Conservation (phyloP, 1,284 basidiomycete species). For the Cutaneotrichosporon sp. region DNA sequence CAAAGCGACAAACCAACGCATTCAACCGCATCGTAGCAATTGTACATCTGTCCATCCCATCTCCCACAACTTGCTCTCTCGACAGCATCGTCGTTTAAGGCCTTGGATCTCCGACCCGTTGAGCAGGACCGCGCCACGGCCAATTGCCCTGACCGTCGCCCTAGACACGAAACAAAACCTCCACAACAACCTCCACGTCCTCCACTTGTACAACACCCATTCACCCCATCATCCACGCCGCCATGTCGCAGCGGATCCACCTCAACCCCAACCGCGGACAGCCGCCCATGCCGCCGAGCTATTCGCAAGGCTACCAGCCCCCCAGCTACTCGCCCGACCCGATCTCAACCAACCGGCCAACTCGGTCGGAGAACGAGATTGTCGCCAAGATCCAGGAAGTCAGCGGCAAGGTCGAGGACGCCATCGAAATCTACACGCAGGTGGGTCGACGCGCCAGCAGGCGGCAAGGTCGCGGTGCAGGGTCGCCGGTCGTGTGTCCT, state of each 20-base stretch:
- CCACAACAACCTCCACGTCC: too few species aligned
- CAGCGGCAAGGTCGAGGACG: constrained; percentile 81
- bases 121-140: too few species aligned
- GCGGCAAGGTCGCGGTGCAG: not conserved
- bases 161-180: too few species aligned
- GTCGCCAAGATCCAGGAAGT: constrained; percentile 74
- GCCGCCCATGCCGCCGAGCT: constrained; percentile 27
- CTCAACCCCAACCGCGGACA: constrained; percentile 47
- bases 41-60: too few species aligned
- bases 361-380: constrained; percentile 59
- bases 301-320: constrained; percentile 5
- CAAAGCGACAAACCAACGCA: too few species aligned
- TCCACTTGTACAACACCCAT: too few species aligned
- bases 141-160: too few species aligned
- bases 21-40: too few species aligned
- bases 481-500: too few species aligned
- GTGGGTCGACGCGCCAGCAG: constrained; percentile 21
- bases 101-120: too few species aligned
- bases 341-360: constrained; percentile 20
- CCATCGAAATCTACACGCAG: constrained; percentile 86
- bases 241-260: constrained; percentile 44
- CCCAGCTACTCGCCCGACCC: constrained; percentile 47
- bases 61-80: too few species aligned
- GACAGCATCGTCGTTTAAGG: too few species aligned
- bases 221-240: not conserved